These are phyloP conservation scores for Podaxis carcinomalis DNA, from an alignment of 768 basidiomycete genomes.

Conservation along the genomic window DNA sequence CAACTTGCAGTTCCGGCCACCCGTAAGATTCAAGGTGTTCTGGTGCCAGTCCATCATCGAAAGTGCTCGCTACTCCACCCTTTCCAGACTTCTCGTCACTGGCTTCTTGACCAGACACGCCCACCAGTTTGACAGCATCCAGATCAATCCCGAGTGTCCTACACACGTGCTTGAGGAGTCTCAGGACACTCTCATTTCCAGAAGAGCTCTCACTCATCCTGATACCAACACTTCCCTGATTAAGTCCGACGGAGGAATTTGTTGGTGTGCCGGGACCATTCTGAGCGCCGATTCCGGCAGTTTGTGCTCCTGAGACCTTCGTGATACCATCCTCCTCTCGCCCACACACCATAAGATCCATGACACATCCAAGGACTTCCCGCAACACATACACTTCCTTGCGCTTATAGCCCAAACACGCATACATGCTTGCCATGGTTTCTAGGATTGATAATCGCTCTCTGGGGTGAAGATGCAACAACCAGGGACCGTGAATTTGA, in stretches of 20 bases:
- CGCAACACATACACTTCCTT: constrained; percentile 87
- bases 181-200: constrained; percentile 81
- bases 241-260: constrained; percentile 14
- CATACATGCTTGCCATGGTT: constrained; percentile 68
- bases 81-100: constrained; percentile 6
- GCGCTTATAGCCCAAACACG: constrained; percentile 76
- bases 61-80: constrained; percentile 33
- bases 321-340: constrained; percentile 65
- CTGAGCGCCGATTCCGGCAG: constrained; percentile 45
- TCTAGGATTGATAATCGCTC: constrained; percentile 74
- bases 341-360: constrained; percentile 85
- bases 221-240: constrained; percentile 59
- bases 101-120: constrained; percentile 16
- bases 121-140: constrained; percentile 57
- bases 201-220: constrained; percentile 69
- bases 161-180: constrained; percentile 70
- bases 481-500: constrained; percentile 83
- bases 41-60: constrained; percentile 17
- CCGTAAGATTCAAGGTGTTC: constrained; percentile 54
- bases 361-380: constrained; percentile 78
- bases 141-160: constrained; percentile 79
- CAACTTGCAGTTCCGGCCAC: constrained; percentile 94
- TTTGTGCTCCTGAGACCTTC: constrained; percentile 34
- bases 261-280: constrained; percentile 31
- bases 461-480: constrained; percentile 71